Evolutionary conservation across 2,329 filamentous ascomycete species (phyloP).

Genomic region (Colletotrichum sp.): DNA sequence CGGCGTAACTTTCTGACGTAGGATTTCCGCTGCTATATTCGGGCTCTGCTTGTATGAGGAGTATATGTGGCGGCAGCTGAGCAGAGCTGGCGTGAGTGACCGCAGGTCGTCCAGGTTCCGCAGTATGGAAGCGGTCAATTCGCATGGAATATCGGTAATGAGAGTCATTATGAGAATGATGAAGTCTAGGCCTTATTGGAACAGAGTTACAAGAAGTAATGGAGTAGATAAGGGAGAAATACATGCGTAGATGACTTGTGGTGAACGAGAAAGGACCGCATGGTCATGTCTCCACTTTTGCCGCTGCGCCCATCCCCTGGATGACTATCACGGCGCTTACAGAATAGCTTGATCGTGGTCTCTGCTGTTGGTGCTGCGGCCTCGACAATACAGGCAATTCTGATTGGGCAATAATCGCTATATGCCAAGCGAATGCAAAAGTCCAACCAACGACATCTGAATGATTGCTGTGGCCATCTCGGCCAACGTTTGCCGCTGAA

Average conservation of each 20-base stretch:
- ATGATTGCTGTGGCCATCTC: too few species aligned
- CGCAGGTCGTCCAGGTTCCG: neutral
- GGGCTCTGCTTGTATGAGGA: neutral
- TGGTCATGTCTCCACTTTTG: neutral
- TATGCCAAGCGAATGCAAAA: too few species aligned
- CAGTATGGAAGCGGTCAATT: neutral
- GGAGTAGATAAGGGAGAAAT: too few species aligned
- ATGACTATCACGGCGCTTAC: neutral
- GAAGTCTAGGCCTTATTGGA: neutral
- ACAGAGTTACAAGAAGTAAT: accelerated
- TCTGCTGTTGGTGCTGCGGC: neutral
- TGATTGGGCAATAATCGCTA: neutral
- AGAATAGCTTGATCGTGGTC: accelerated
- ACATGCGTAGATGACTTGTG: accelerated
- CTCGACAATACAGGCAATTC: accelerated
- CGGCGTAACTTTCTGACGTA: neutral
- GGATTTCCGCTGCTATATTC: neutral
- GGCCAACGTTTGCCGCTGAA: too few species aligned
- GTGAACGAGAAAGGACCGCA: neutral
- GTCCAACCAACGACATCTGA: too few species aligned
- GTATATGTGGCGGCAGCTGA: neutral
- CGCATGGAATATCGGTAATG: neutral
- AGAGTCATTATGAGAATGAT: accelerated
- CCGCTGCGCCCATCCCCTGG: neutral
- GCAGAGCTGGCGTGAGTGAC: neutral